Base-by-base conservation (phyloP, 169 alveolate genomes). In the Amoebophrya sp. region DNA sequence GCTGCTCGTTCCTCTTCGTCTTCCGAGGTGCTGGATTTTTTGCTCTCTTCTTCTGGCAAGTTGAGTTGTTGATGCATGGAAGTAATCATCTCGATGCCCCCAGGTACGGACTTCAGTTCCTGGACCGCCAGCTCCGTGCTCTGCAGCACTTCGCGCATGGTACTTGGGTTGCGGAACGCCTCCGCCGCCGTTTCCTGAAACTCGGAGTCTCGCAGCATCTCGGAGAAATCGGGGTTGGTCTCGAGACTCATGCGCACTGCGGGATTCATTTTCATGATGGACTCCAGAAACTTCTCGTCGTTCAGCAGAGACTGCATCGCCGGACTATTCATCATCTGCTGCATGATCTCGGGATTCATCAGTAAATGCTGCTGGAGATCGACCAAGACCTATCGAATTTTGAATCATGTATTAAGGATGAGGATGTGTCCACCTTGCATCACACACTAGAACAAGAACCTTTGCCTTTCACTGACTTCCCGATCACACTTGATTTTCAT, bases 251-350 rank as follows among this genome's bases (percentile, higher is more conserved):
- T 66, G 35, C 83, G 12, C 83, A 66, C 83, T 2, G 83, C 83
- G 7, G 83, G 83, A 25, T 66, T 66, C 83, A 66, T 66, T 25
- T 66, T 66, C 83, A 66, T 66, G 29, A 66, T 66, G 83, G 38
- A 25, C 83, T 66, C 83, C 83, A 66, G 35, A n/a, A 66, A 66
- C 18, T 66, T 66, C 39, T 66, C 83, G 83, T 66, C 83, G 32
- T 66, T 66, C 29, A 66, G 83, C 29, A 66, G 83, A 25, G 38
- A 25, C 83, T 66, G 83, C 83, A 66, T 66, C 10, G 83, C 83
- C 0, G 83, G 83, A 66, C 83, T 66, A 25, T 66, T 66, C 83
- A 66, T 66, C 83, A 66, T 66, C 83, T 66, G 83, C 83, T 66
- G 83, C 83, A 66, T 66, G 18, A 66, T 66, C 35, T 66, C 83